Percentiles rank a stretch among this genome's conserved stretches.
Evolutionary conservation across 75 land plant genomes (phyloP).

Genomic region (Sequoiadendron giganteum): DNA sequence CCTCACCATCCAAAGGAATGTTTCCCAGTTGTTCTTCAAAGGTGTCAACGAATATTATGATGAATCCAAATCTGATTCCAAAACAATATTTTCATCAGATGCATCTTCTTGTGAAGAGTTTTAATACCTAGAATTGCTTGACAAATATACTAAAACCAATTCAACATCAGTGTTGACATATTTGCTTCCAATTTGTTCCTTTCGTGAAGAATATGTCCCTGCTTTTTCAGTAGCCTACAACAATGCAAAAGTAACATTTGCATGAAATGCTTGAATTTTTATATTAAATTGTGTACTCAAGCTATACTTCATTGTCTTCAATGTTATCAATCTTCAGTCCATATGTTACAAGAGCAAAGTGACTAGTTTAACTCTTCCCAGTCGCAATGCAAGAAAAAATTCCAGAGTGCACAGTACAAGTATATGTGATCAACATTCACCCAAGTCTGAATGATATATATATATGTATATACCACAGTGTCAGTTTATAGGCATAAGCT

Average conservation of each 20-base stretch:
- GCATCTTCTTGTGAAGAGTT: background rate
- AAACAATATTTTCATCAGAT: background rate
- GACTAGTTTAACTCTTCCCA: too few relatives aligned
- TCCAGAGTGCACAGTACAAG: too few relatives aligned
- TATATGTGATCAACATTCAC: background rate
- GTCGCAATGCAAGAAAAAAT: too few relatives aligned
- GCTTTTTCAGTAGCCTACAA: background rate
- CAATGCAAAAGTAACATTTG: background rate
- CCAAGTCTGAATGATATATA: background rate
- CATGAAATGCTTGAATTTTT: background rate
- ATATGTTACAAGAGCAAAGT: background rate
- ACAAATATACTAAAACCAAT: background rate
- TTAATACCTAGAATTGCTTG: background rate
- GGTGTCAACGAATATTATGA: background rate
- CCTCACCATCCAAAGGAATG: background rate
- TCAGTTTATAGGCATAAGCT: too few relatives aligned
- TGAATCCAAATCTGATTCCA: background rate
- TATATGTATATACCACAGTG: background rate
- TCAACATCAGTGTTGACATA: too few relatives aligned
- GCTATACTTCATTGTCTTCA: background rate
- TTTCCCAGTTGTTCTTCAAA: background rate
- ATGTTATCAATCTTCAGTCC: background rate
- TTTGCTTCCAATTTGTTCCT: too few relatives aligned
- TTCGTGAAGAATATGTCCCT: too few relatives aligned
- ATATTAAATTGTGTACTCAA: background rate